A percentile compares a stretch with the other conserved stretches of the same genome.
phyloP scores from a whole-genome alignment of 139 green algal genomes.

The Mesotaenium endlicherianum region DNA sequence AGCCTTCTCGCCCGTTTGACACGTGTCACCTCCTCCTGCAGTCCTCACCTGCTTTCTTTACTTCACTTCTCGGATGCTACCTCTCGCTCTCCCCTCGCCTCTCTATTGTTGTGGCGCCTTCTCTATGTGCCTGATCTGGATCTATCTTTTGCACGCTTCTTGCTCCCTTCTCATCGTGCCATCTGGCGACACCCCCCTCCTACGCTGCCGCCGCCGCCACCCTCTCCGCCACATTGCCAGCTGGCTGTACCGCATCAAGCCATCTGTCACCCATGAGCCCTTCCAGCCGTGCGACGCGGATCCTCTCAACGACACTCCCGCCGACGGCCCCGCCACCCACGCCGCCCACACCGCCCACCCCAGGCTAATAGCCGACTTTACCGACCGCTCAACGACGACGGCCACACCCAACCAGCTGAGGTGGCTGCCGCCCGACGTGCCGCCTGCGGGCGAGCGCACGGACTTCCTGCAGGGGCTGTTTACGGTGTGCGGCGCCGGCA shows the following conservation, averaged over 20 bases:
- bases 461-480: conserved; percentile 83
- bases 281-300: conserved; percentile 59
- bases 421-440: conserved; percentile 76
- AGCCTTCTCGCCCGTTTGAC: too few species aligned
- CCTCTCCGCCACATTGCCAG: conserved; percentile 31
- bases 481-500: conserved; percentile 83
- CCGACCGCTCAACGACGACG: conserved; percentile 20
- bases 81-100: too few species aligned
- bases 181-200: background rate
- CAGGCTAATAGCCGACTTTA: background rate
- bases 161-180: background rate
- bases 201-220: background rate
- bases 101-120: too few species aligned
- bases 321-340: background rate
- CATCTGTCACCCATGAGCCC: conserved; percentile 82
- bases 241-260: conserved; percentile 92
- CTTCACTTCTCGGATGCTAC: too few species aligned
- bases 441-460: conserved; percentile 48
- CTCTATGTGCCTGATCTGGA: too few species aligned
- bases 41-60: too few species aligned
- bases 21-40: too few species aligned
- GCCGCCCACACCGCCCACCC: conserved; percentile 3
- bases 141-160: too few species aligned
- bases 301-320: too few species aligned
- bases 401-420: conserved; percentile 89